Evolutionary conservation across 1,284 basidiomycete species (phyloP), one percentile per base, ranked within the genome.

Genomic region (Pseudozyma hubeiensis): DNA sequence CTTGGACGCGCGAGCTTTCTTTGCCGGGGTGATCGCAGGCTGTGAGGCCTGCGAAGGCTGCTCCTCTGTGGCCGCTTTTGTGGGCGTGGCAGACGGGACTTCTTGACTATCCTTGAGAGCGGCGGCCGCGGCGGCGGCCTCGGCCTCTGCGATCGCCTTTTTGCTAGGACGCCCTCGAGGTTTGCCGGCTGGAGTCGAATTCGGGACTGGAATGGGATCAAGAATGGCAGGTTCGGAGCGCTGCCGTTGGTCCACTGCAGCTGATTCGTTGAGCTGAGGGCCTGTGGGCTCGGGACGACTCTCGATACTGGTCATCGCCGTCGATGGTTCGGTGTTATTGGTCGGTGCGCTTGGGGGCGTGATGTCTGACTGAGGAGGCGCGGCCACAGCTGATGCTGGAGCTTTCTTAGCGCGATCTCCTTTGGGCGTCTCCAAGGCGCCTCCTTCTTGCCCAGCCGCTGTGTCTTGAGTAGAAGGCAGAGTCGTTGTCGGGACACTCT

Each of bases 381-480:
- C 35, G 35, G 35, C 35, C 35, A 14, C 35, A 10, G 40, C 16
- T 2, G 40, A 41, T 11, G 35, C 47, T 5, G 44, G 41, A 13
- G 30, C 46, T 39, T 58, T 59, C 46, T 54, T 63, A 7, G 60
- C n/a, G 24, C 53, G 60, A 9, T 40, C 52, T 11, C 52, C 46
- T 31, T 64, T 64, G 5, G 52, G 52, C 7, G 55, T 54, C 41
- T 53, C 56, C 41, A 13, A 5, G 16, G 62, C 16, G 19, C 34
- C 45, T 10, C 53, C 37, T 19, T 43, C 51, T 24, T 45, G 33
- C 3, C 8, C 33, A 8, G 17, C 33, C 5, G 31, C 7, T 29
- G 31, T 33, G n/a, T 35, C 13, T 13, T 39, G 17, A n/a, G 41
- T 19, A 11, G 51, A 11, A 17, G 16, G 16, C 10, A 24, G 19